Conservation (phyloP, 2,329 filamentous ascomycete genomes). For the Coniochaeta ligniaria region DNA sequence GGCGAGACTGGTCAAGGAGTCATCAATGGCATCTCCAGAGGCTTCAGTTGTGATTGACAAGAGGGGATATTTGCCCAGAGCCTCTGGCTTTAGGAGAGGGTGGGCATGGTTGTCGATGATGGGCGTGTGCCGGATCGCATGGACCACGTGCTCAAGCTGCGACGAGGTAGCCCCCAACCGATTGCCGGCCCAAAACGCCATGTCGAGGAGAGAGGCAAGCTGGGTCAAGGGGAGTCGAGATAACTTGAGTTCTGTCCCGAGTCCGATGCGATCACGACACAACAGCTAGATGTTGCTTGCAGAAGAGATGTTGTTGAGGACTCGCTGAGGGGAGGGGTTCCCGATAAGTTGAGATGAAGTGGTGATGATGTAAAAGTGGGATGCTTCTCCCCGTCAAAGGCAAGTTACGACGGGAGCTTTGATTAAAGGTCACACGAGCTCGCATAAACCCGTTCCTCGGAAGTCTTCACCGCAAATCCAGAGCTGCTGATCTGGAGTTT, state of each 20-base stretch:
- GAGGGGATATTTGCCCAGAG: conserved; percentile 38
- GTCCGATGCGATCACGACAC: not conserved
- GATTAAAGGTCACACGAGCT: not conserved
- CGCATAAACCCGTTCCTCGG: not conserved
- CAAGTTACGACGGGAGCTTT: not conserved
- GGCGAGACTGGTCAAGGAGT: conserved; percentile 55
- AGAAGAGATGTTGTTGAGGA: not conserved
- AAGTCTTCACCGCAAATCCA: not conserved
- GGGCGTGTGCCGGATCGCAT: conserved; percentile 45
- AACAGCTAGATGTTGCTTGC: not conserved
- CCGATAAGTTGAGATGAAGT: not conserved
- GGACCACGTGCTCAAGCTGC: conserved; percentile 22
- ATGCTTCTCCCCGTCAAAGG: not conserved
- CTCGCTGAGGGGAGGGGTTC: not conserved
- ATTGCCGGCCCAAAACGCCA: conserved; percentile 17
- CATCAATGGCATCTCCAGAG: conserved; percentile 56
- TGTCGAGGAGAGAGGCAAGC: conserved; percentile 1
- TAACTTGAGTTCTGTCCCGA: not conserved
- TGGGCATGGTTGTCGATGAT: conserved; percentile 71
- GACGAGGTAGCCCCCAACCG: conserved; percentile 15
- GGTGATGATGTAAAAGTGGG: conserved; percentile 1
- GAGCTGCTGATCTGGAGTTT: not conserved
- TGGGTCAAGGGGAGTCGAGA: not conserved
- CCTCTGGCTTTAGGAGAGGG: conserved; percentile 51
- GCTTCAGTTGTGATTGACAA: conserved; percentile 67